phyloP scores from a whole-genome alignment of 345 rosid species.

The Fremontodendron californicum region DNA sequence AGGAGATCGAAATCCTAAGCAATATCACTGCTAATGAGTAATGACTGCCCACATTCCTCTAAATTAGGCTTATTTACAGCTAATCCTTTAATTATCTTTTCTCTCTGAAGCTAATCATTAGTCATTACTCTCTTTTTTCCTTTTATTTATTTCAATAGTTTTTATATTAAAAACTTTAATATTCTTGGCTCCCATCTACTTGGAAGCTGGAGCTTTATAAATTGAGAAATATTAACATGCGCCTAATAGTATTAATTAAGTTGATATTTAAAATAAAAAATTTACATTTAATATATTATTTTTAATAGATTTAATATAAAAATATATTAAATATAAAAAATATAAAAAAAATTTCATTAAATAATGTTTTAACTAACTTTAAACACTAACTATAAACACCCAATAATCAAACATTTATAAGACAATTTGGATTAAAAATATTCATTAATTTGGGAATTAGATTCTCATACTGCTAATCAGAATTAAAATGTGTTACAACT shows the following conservation, averaged over 20 bases:
- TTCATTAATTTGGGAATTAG: not conserved
- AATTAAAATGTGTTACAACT: not conserved
- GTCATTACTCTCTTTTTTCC: not conserved
- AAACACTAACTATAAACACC: too few species aligned
- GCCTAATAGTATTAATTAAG: too few species aligned
- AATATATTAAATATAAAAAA: too few species aligned
- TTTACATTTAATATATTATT: too few species aligned
- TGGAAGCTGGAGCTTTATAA: not conserved
- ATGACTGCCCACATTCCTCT: not conserved
- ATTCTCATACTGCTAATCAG: not conserved
- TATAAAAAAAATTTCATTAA: too few species aligned
- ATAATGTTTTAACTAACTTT: too few species aligned
- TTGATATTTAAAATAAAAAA: too few species aligned
- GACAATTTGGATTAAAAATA: not conserved
- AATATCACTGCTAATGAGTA: not conserved
- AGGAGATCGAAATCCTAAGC: too few species aligned
- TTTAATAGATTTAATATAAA: too few species aligned
- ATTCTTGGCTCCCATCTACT: not conserved
- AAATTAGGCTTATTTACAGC: not conserved
- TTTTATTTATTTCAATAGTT: not conserved
- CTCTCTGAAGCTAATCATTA: not conserved
- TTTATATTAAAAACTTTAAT: not conserved
- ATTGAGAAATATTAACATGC: not conserved
- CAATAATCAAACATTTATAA: not conserved
- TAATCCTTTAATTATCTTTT: not conserved